phyloP scores from a whole-genome alignment of 2,329 filamentous ascomycete species.

The Tolypocladium ophioglossoides region DNA sequence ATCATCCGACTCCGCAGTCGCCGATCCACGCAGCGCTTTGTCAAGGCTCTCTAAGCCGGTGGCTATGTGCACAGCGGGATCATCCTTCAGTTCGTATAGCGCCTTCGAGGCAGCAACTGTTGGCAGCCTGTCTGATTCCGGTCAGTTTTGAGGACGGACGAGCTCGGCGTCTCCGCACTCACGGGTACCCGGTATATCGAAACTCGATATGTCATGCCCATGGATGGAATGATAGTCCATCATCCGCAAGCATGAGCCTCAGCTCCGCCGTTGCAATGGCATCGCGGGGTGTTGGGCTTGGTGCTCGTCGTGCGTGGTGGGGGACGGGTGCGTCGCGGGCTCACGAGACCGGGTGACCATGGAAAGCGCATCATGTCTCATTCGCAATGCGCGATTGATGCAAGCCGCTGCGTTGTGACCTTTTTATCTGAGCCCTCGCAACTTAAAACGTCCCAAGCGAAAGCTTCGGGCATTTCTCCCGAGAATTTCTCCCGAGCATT shows the following conservation, averaged over 20 bases:
- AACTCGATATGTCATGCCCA: slow-evolving; percentile 50
- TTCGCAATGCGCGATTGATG: background rate
- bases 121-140: slow-evolving; percentile 55
- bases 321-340: background rate
- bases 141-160: background rate
- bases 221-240: slow-evolving; percentile 53
- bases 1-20: slow-evolving; percentile 6
- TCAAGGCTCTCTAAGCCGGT: slow-evolving; percentile 48
- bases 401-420: background rate
- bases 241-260: slow-evolving; percentile 12
- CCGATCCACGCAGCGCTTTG: slow-evolving; percentile 22
- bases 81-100: slow-evolving; percentile 46
- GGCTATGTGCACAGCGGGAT: slow-evolving; percentile 38
- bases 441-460: background rate
- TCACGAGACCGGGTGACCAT: slow-evolving; percentile 4
- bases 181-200: slow-evolving; percentile 44
- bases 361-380: background rate
- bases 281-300: background rate
- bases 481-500: background rate
- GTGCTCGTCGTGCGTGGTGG: background rate
- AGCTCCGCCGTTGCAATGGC: background rate
- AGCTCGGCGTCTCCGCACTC: slow-evolving; percentile 9
- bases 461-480: too few species aligned
- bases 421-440: background rate
- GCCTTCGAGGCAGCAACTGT: slow-evolving; percentile 68